Conservation (phyloP, 352 stramenopile genomes). For the Phytophthora fragariaefolia region DNA sequence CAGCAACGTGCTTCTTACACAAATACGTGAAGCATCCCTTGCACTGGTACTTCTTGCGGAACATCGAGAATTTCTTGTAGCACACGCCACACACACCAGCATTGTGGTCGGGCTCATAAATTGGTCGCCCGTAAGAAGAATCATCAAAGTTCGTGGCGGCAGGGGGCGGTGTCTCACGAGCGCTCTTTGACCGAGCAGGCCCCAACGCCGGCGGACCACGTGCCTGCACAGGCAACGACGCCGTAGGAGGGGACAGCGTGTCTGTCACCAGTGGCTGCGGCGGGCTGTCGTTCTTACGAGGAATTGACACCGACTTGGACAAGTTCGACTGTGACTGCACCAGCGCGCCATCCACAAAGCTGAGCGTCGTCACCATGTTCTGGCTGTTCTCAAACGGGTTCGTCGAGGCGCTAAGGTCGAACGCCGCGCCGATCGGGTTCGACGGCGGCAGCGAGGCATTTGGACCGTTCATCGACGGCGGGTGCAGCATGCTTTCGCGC, state of each 20-base stretch:
- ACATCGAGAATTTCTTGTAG: conserved; percentile 89
- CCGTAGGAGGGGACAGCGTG: conserved; percentile 26
- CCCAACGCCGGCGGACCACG: conserved; percentile 12
- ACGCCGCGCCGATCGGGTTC: conserved; percentile 37
- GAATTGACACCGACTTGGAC: conserved; percentile 30
- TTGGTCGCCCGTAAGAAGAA: conserved; percentile 33
- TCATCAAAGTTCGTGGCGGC: conserved; percentile 31
- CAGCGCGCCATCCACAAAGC: conserved; percentile 45
- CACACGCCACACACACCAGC: conserved; percentile 76
- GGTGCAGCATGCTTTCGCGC: conserved; percentile 77
- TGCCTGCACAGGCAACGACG: conserved; percentile 16
- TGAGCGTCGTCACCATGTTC: conserved; percentile 52
- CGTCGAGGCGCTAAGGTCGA: conserved; percentile 37
- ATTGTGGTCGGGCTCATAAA: conserved; percentile 62
- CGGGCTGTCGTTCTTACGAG: conserved; percentile 22
- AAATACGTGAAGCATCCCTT: conserved; percentile 80
- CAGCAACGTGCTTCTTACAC: conserved; percentile 84
- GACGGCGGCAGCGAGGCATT: conserved; percentile 39
- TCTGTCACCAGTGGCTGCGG: conserved; percentile 31
- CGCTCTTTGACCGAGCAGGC: conserved; percentile 33
- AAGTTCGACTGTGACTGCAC: conserved; percentile 45
- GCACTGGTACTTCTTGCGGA: conserved; percentile 89
- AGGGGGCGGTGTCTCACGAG: conserved; percentile 11
- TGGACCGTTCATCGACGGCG: conserved; percentile 38
- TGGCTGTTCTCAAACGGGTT: conserved; percentile 46